Evolutionary conservation across 139 green algal species (phyloP).

Genomic region (Pleodorina starrii): DNA sequence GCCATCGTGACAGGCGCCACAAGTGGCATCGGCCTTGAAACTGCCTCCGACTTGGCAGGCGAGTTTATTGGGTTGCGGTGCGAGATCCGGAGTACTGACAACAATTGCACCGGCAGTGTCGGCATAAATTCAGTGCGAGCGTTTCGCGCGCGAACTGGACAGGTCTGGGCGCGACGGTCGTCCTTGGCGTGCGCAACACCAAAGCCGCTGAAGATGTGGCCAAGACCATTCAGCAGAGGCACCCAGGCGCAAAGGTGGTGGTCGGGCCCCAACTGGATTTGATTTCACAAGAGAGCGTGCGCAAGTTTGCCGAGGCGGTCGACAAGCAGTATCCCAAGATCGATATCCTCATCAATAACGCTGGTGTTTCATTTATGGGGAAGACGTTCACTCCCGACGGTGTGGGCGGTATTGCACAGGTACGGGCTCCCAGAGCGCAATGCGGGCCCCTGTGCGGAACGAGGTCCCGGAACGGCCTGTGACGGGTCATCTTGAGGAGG

Average conservation of each 20-base stretch:
- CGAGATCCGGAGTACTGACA: too few relatives aligned
- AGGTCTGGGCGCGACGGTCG: constrained; percentile 67
- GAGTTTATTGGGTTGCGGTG: background rate
- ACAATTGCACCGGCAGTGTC: background rate
- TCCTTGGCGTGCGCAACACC: constrained; percentile 72
- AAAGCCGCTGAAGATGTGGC: constrained; percentile 61
- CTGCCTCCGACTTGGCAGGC: constrained; percentile 66
- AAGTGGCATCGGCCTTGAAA: constrained; percentile 72
- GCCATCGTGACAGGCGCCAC: constrained; percentile 76
- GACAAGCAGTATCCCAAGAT: constrained; percentile 52
- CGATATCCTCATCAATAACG: constrained; percentile 71
- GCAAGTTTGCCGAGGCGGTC: constrained; percentile 60
- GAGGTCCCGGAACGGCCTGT: too few relatives aligned
- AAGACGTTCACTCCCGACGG: constrained; percentile 55
- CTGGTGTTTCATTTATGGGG: constrained; percentile 65
- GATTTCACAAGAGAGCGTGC: constrained; percentile 66
- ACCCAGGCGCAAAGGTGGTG: constrained; percentile 53
- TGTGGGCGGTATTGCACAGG: constrained; percentile 66
- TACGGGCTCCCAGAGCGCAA: too few relatives aligned
- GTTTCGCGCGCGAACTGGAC: background rate
- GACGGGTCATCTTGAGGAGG: too few relatives aligned
- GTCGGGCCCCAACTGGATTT: constrained; percentile 66
- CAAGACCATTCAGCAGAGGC: constrained; percentile 55
- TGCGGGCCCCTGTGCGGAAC: too few relatives aligned
- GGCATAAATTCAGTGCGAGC: background rate